Evolutionary conservation across 306 rosid species (phyloP).

Genomic region (Comarum palustre): DNA sequence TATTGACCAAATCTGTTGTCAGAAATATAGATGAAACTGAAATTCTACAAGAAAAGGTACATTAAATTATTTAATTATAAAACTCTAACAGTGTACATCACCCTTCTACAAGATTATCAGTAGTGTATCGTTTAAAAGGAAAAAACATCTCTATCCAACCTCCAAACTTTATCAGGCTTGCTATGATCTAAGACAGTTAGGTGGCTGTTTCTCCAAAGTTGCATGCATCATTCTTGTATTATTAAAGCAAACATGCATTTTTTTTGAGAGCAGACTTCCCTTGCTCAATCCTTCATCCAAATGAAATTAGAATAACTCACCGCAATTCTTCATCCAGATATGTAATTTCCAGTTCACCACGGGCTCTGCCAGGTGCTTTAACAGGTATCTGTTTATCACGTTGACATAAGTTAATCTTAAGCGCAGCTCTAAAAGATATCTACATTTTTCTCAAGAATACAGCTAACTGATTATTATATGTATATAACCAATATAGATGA

Average conservation of each 20-base stretch:
- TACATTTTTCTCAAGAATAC: background rate
- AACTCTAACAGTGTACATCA: background rate
- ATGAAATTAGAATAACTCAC: conserved; percentile 40
- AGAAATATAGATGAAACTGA: background rate
- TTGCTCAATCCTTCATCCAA: conserved; percentile 5
- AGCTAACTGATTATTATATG: background rate
- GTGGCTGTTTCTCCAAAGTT: background rate
- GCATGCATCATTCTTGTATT: background rate
- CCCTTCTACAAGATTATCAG: background rate
- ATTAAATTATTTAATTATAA: background rate
- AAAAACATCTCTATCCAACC: background rate
- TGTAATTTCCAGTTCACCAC: conserved; percentile 81
- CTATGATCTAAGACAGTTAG: background rate
- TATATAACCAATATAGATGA: background rate
- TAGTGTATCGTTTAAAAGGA: too few relatives aligned
- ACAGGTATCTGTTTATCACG: conserved; percentile 62
- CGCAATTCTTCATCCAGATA: conserved; percentile 84
- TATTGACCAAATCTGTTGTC: background rate
- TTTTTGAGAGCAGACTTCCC: background rate
- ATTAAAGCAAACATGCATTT: background rate
- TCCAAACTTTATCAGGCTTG: background rate
- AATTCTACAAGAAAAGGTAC: background rate
- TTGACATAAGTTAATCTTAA: conserved; percentile 8
- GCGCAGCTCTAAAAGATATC: background rate
- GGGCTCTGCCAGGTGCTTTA: conserved; percentile 88